Evolutionary conservation across 2,329 filamentous ascomycete genomes (phyloP), one percentile per base, ranked within the genome.

Genomic region (Ophiostoma perfectum): DNA sequence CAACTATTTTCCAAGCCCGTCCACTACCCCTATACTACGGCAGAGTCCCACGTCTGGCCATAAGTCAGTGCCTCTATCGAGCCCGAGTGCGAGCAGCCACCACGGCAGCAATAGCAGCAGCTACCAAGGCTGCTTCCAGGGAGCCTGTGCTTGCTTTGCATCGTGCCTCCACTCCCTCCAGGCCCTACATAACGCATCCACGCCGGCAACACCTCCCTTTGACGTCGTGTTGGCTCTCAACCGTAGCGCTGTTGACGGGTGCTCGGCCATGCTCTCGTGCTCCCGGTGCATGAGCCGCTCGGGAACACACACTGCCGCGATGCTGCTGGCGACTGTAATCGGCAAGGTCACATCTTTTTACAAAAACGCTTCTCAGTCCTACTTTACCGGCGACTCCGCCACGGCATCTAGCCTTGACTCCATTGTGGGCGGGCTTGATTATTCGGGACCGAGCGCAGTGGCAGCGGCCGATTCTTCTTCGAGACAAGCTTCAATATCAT

Each of bases 321-420:
- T 83, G 81, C 77, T 84, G 0, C 76, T 84, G n/a, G 81, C 80
- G 0, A 83, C 81, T 0, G 76, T 84, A 27, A 79, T 84, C 18
- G 79, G 79, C 65, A 81, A 83, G 72, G 80, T 82, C 64, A 79
- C 81, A 1, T 79, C 78, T 1, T 78, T 82, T 66, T 83, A 84
- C 74, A 80, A 78, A 68, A 77, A 76, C 18, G 80, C 79, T 64
- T 74, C 76, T 1, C 65, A 60, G 45, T 60, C 49, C 6, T 65
- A 67, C 41, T 65, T 67, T 55, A 42, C 60, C 8, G 38, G 60
- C 6, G 52, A 42, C 14, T 6, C 45, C 38, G n/a, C 36, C 6
- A 36, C 67, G 3, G 1, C 9, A 38, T 7, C 18, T 6, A 27
- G n/a, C 38, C 18, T 42, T 2, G 60, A 63, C 39, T 18, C 60